phyloP scores from a whole-genome alignment of 495 filamentous ascomycete genomes.

The Xylaria palmicola region DNA sequence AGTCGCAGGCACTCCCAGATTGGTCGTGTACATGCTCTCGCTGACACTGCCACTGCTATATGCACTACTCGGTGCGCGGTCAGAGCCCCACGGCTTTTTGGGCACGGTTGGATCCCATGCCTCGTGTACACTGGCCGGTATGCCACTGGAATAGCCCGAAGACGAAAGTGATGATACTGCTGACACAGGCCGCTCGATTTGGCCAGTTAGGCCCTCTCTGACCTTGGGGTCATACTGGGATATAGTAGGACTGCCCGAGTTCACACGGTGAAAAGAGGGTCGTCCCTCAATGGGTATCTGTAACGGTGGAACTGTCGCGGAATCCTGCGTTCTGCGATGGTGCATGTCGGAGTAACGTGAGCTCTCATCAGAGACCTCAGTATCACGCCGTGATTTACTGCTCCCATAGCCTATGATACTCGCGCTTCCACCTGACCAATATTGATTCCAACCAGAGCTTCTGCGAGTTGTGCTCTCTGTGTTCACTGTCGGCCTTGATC shows the following conservation, averaged over 20 bases:
- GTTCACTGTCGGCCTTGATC: conserved; percentile 28
- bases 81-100: conserved; percentile 45
- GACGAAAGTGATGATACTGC: conserved; percentile 42
- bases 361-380: conserved; percentile 43
- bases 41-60: conserved; percentile 45
- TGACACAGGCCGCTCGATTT: conserved; percentile 61
- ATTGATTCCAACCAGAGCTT: conserved; percentile 61
- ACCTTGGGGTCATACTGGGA: conserved; percentile 49
- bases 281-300: conserved; percentile 44
- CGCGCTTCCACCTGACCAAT: conserved; percentile 58
- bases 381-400: conserved; percentile 42
- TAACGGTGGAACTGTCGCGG: conserved; percentile 54
- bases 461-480: conserved; percentile 39
- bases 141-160: conserved; percentile 59
- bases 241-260: conserved; percentile 67
- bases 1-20: conserved; percentile 39
- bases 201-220: conserved; percentile 58
- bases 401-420: conserved; percentile 48
- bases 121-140: conserved; percentile 53
- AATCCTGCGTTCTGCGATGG: conserved; percentile 52
- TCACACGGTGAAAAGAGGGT: conserved; percentile 57
- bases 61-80: conserved; percentile 57
- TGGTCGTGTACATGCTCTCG: conserved; percentile 32
- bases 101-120: conserved; percentile 49
- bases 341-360: conserved; percentile 54